Base-by-base conservation (phyloP, 106 monocot species). In the Dendrobium officinale region DNA sequence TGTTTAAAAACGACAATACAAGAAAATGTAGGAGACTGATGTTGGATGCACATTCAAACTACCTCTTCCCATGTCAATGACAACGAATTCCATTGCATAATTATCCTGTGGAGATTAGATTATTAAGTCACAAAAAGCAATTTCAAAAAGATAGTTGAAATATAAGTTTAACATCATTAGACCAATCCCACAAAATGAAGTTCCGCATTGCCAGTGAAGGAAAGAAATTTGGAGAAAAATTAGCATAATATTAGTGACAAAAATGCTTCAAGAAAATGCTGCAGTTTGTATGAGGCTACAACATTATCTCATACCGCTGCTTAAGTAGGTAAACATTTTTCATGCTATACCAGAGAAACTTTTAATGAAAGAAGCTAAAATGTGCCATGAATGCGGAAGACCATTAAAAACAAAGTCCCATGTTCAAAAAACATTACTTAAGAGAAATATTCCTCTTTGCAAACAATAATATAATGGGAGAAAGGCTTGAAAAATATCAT, bases 1-100 rank as follows among this genome's bases (percentile, higher is more conserved):
- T 67, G 75, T 43, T 37, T 37, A 24, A n/a, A 78, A 59, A 9
- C 48, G 20, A 44, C 51, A 45, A 76, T 40, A 42, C 26, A 85
- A 67, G 27, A 20, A 72, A 75, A 15, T n/a, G 20, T 17, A 56
- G 37, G 37, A 45, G 49, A 73, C 59, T 15, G 43, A 44, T 42
- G 43, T 44, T 74, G 18, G 19, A 81, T 75, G 67, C 3, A 58
- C 19, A 49, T 13, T 81, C 58, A 6, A 77, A 55, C 18, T 90
- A 99, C 99, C 99, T 85, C 72, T 93, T 79, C 90, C 92, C 79
- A 93, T 29, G 76, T 99, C 95, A 80, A 85, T 81, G n/a, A 99
- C 85, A 85, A 89, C 54, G 51, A 99, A 84, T 79, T 99, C 95
- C 77, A 99, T 67, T 49, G 81, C 82, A 86, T 87, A 93, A 82